Evolutionary conservation across 2,329 filamentous ascomycete genomes (phyloP).

Genomic region (Clonostachys rosea): DNA sequence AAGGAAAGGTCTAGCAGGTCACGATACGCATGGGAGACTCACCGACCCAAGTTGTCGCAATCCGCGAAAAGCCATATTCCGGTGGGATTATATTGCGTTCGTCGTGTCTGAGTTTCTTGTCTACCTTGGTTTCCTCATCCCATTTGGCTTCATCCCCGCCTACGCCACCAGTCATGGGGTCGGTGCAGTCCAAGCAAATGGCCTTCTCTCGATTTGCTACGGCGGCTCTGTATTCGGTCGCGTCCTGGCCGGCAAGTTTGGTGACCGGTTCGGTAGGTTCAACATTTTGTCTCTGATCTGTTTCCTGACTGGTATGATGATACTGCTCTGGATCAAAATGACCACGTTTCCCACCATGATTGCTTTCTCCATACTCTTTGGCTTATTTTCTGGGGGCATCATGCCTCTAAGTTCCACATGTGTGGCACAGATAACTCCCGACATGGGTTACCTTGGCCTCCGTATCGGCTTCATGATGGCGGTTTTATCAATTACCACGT

Average conservation of each 20-base stretch:
- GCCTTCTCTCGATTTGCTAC: constrained; percentile 57
- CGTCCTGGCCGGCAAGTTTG: constrained; percentile 44
- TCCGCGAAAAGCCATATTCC: not conserved
- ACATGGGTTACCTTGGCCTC: constrained; percentile 19
- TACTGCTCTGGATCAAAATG: constrained; percentile 21
- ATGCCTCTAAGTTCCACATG: constrained; percentile 24
- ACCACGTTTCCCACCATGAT: constrained; percentile 8
- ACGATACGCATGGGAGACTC: too few species aligned
- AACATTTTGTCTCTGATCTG: constrained; percentile 28
- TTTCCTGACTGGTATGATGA: constrained; percentile 13
- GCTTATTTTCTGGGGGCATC: constrained; percentile 21
- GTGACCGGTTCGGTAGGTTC: constrained; percentile 42
- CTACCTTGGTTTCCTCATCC: constrained; percentile 18
- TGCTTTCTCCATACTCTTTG: constrained; percentile 16
- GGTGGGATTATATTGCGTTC: constrained; percentile 12
- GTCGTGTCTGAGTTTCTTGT: constrained; percentile 15
- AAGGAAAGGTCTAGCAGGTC: constrained; percentile 5
- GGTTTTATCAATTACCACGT: constrained; percentile 14
- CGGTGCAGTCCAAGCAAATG: constrained; percentile 34
- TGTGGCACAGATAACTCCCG: constrained; percentile 18
- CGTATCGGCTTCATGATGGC: constrained; percentile 24
- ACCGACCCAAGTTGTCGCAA: not conserved
- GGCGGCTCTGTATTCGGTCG: constrained; percentile 48
- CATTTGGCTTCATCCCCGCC: constrained; percentile 30
- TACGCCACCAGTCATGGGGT: constrained; percentile 45